Percentiles rank a stretch among this genome's conserved stretches.
Evolutionary conservation across 371 early-diverging fungal species (phyloP).

Genomic region (Mortierella sp.): DNA sequence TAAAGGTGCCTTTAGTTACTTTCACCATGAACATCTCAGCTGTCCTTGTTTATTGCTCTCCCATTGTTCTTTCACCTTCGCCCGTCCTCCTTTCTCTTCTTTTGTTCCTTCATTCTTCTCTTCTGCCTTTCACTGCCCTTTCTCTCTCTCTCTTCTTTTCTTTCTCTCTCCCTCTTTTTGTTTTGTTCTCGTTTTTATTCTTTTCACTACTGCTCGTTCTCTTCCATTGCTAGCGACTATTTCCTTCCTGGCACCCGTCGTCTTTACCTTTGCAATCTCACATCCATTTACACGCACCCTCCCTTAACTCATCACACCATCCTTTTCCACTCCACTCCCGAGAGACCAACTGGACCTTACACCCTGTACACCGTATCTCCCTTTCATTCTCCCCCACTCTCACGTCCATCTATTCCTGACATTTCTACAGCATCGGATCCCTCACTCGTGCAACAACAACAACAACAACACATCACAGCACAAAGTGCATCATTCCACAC

Average conservation of each 20-base stretch:
- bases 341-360: background rate
- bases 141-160: background rate
- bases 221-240: background rate
- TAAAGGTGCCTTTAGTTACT: no score
- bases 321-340: background rate
- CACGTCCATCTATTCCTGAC: background rate
- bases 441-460: no score
- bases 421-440: no score
- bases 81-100: background rate
- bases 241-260: background rate
- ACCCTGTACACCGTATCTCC: background rate
- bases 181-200: background rate
- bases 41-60: background rate
- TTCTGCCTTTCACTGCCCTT: constrained; percentile 4
- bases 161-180: constrained; percentile 12
- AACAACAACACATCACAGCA: background rate
- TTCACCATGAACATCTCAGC: no score
- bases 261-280: background rate
- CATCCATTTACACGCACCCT: background rate
- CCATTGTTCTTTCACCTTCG: background rate
- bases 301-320: background rate
- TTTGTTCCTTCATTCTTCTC: background rate
- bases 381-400: background rate
- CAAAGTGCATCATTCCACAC: background rate
- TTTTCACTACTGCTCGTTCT: background rate